phyloP scores from a whole-genome alignment of 306 rosid genomes.

The Quercus cerris region DNA sequence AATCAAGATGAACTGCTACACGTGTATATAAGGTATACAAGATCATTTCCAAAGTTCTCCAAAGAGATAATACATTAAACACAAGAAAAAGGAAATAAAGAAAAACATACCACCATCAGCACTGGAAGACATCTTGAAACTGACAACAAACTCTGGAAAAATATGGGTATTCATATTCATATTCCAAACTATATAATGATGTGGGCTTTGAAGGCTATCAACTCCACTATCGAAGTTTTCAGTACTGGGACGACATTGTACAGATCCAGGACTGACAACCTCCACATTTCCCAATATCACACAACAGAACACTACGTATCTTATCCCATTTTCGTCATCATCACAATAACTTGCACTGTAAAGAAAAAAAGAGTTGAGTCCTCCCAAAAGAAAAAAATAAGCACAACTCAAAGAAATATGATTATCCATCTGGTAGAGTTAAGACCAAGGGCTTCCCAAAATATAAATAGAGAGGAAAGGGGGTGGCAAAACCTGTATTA shows the following conservation, averaged over 20 bases:
- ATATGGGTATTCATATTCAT: slow-evolving; percentile 79
- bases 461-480: background rate
- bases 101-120: slow-evolving; percentile 52
- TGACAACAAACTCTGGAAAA: slow-evolving; percentile 75
- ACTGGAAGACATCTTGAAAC: slow-evolving; percentile 59
- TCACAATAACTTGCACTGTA: slow-evolving; percentile 71
- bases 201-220: slow-evolving; percentile 67
- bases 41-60: slow-evolving; percentile 6
- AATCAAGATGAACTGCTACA: background rate
- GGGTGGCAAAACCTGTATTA: too few species aligned
- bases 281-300: slow-evolving; percentile 86
- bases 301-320: slow-evolving; percentile 66
- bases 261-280: slow-evolving; percentile 53
- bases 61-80: background rate
- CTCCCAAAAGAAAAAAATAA: slow-evolving; percentile 20
- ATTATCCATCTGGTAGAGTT: background rate
- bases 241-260: slow-evolving; percentile 69
- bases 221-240: slow-evolving; percentile 81
- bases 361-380: slow-evolving; percentile 38
- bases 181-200: slow-evolving; percentile 61
- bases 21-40: slow-evolving; percentile 10
- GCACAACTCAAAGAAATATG: slow-evolving; percentile 2
- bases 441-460: background rate
- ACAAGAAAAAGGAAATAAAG: slow-evolving; percentile 13
- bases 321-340: slow-evolving; percentile 79